Evolutionary conservation across 108 stramenopile genomes (phyloP).

Genomic region (Fistulifera pelliculosa): DNA sequence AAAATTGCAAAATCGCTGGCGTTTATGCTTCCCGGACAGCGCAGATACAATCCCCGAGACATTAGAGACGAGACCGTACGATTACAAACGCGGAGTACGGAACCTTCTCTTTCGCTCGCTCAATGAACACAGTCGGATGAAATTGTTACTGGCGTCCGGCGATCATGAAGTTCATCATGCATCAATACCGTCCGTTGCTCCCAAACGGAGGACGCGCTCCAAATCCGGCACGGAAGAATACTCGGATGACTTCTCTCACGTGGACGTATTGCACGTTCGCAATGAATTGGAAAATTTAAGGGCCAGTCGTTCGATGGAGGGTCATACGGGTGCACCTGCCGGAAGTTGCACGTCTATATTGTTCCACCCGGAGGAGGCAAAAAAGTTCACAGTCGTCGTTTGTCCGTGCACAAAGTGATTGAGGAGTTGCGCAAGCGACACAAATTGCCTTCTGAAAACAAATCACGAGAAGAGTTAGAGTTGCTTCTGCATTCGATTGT

Average conservation of each 20-base stretch:
- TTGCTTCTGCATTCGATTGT: slow-evolving; percentile 45
- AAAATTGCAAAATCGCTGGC: slow-evolving; percentile 50
- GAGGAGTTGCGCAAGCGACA: slow-evolving; percentile 75
- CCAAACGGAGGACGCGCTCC: neutral
- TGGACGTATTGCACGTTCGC: slow-evolving; percentile 51
- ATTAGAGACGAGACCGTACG: too few relatives aligned
- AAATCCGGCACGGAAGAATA: slow-evolving; percentile 18
- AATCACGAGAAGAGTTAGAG: slow-evolving; percentile 57
- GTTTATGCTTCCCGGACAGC: slow-evolving; percentile 24
- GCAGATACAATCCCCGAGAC: slow-evolving; percentile 10
- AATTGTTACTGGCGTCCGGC: neutral
- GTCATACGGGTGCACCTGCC: slow-evolving; percentile 71
- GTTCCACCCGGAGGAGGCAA: slow-evolving; percentile 46
- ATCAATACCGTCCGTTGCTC: neutral
- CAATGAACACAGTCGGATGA: slow-evolving; percentile 25
- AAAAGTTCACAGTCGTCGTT: slow-evolving; percentile 50
- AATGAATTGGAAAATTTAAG: slow-evolving; percentile 75
- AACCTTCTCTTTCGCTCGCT: slow-evolving; percentile 40
- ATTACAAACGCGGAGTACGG: too few relatives aligned
- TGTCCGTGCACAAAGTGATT: slow-evolving; percentile 50
- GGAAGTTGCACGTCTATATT: slow-evolving; percentile 66
- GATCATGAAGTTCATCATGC: neutral
- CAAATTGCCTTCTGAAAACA: slow-evolving; percentile 26
- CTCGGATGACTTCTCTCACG: slow-evolving; percentile 31
- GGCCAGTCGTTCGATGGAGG: slow-evolving; percentile 36